A percentile compares a stretch with the other conserved stretches of the same genome.
phyloP scores from a whole-genome alignment of 805 yeast genomes.

The Brettanomyces anomalus region DNA sequence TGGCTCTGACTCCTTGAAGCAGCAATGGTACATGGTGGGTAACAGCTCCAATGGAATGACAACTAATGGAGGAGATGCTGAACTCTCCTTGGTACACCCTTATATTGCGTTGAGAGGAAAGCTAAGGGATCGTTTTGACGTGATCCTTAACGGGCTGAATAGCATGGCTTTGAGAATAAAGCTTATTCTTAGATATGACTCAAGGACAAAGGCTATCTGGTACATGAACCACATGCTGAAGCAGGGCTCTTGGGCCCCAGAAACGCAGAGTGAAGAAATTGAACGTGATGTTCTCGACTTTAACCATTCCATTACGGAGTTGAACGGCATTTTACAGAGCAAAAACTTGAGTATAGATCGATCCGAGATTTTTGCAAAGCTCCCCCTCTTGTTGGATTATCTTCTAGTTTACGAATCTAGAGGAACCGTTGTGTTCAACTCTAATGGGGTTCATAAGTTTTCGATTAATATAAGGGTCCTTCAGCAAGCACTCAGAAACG shows the following conservation, averaged over 20 bases:
- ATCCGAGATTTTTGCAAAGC: constrained; percentile 34
- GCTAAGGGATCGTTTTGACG: constrained; percentile 29
- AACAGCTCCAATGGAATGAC: not conserved
- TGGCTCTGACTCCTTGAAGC: constrained; percentile 16
- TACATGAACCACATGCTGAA: constrained; percentile 40
- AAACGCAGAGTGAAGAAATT: constrained; percentile 48
- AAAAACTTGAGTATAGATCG: constrained; percentile 22
- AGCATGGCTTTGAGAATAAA: constrained; percentile 30
- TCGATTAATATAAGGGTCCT: constrained; percentile 53
- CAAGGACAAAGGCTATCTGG: constrained; percentile 44
- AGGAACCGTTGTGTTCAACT: constrained; percentile 41
- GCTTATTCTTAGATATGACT: constrained; percentile 47
- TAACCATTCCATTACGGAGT: constrained; percentile 38
- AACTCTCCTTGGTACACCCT: constrained; percentile 1
- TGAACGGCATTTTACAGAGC: constrained; percentile 33
- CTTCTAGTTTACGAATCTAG: constrained; percentile 37
- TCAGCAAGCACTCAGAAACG: constrained; percentile 60
- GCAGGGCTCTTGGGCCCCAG: constrained; percentile 42
- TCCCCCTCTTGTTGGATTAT: constrained; percentile 29
- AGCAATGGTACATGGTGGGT: constrained; percentile 23
- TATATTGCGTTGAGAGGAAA: constrained; percentile 20
- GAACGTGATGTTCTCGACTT: constrained; percentile 44
- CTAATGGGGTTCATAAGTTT: constrained; percentile 50
- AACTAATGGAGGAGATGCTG: not conserved
- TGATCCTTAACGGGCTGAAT: constrained; percentile 26